A percentile compares a stretch with the other conserved stretches of the same genome.
Evolutionary conservation across 2,329 filamentous ascomycete species (phyloP).

Genomic region (Verticillium longisporum): DNA sequence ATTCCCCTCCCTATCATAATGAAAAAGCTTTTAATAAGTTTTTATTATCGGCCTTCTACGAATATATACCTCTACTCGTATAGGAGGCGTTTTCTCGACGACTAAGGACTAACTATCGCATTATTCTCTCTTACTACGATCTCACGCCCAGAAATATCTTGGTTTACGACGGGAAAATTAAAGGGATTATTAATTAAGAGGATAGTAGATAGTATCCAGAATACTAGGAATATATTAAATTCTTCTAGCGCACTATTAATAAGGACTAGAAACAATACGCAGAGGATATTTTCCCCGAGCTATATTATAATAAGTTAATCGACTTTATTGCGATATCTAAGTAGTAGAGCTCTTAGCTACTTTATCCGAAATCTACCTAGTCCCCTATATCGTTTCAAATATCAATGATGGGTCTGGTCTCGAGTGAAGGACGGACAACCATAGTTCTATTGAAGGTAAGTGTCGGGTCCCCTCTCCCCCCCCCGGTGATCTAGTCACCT

Average conservation of each 20-base stretch:
- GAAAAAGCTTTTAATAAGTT: constrained; percentile 18
- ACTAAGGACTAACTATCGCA: constrained; percentile 17
- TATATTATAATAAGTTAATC: constrained; percentile 18
- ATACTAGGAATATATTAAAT: constrained; percentile 30
- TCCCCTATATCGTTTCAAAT: background rate
- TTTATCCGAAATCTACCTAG: background rate
- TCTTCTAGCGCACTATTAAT: constrained; percentile 16
- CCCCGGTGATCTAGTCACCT: too few species aligned
- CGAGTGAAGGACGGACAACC: background rate
- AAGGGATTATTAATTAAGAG: constrained; percentile 24
- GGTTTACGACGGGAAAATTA: constrained; percentile 26
- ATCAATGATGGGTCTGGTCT: background rate
- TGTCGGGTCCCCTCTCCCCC: too few species aligned
- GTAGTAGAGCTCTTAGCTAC: constrained; percentile 13
- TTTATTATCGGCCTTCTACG: constrained; percentile 12
- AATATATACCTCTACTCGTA: constrained; percentile 12
- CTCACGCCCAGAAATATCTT: constrained; percentile 38
- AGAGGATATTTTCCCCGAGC: constrained; percentile 16
- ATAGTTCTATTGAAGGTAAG: too few species aligned
- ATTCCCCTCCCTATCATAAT: constrained; percentile 12
- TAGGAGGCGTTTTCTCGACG: constrained; percentile 14
- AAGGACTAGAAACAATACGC: constrained; percentile 16
- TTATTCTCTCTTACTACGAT: constrained; percentile 39
- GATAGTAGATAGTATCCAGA: constrained; percentile 16
- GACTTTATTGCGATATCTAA: constrained; percentile 15